Evolutionary conservation across 2,329 filamentous ascomycete genomes (phyloP).

Genomic region (Paecilomyces sp.): DNA sequence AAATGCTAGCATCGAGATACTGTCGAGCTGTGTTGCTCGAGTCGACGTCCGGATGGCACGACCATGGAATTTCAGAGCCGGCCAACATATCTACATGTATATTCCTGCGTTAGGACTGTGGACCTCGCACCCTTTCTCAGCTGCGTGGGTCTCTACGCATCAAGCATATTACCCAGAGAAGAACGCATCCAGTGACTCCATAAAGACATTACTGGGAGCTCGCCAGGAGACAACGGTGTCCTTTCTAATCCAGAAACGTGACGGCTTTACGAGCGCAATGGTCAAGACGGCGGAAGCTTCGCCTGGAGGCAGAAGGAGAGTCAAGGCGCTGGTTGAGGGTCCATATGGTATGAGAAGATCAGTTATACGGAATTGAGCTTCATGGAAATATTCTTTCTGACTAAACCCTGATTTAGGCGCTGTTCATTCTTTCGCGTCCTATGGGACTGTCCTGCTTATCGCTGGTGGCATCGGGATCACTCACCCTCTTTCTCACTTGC

Average conservation of each 20-base stretch:
- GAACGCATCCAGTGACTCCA: conserved; percentile 21
- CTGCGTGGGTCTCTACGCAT: conserved; percentile 30
- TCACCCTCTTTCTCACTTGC: conserved; percentile 26
- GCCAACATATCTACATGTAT: conserved; percentile 52
- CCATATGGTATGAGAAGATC: conserved; percentile 22
- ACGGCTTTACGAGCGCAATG: conserved; percentile 26
- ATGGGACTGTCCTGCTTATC: conserved; percentile 26
- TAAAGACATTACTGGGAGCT: conserved; percentile 17
- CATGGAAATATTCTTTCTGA: neutral
- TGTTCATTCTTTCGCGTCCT: conserved; percentile 21
- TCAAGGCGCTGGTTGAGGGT: conserved; percentile 24
- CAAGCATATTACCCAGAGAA: conserved; percentile 14
- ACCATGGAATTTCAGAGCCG: conserved; percentile 28
- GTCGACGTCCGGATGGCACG: conserved; percentile 26
- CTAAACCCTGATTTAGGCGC: conserved; percentile 12
- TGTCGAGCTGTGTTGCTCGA: conserved; percentile 49
- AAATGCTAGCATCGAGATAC: conserved; percentile 47
- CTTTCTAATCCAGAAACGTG: conserved; percentile 24
- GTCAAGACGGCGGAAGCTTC: conserved; percentile 19
- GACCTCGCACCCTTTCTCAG: conserved; percentile 37
- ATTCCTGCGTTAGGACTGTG: conserved; percentile 39
- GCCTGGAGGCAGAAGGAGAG: conserved; percentile 16
- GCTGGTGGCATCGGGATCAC: conserved; percentile 33
- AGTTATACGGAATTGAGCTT: neutral
- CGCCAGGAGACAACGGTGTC: conserved; percentile 22